phyloP scores from a whole-genome alignment of 225 moss, liverwort and hornwort genomes.

The Polytrichum formosum region DNA sequence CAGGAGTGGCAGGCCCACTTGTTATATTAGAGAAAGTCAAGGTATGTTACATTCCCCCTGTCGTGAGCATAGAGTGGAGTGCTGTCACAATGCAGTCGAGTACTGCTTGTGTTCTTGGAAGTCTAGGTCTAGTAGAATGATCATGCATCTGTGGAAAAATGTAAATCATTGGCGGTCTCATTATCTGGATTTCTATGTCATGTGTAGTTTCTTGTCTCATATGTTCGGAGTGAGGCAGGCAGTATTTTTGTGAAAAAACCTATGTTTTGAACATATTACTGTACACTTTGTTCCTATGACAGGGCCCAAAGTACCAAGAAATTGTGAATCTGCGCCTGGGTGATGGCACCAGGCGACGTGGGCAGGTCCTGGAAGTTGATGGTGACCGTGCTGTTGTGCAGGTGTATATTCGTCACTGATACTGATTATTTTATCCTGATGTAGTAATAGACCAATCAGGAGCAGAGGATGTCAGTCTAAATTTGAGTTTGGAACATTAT shows the following conservation, averaged over 20 bases:
- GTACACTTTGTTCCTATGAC: not conserved
- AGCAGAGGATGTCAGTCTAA: too few species aligned
- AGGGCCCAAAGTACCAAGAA: constrained; percentile 94
- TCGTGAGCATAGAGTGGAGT: not conserved
- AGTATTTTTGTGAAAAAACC: not conserved
- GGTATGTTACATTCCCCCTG: constrained; percentile 20
- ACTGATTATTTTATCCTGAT: not conserved
- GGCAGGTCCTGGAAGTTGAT: constrained; percentile 97
- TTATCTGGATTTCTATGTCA: not conserved
- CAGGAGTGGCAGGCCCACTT: constrained; percentile 72
- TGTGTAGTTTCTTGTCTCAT: not conserved
- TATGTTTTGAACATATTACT: not conserved
- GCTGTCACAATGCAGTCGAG: not conserved
- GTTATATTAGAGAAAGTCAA: constrained; percentile 76
- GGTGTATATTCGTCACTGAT: constrained; percentile 27
- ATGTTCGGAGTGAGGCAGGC: not conserved
- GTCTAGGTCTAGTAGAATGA: not conserved
- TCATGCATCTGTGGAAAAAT: not conserved
- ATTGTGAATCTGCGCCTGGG: constrained; percentile 91
- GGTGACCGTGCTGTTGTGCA: constrained; percentile 95
- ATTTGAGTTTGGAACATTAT: too few species aligned
- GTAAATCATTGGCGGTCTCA: not conserved
- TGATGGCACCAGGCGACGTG: constrained; percentile 86
- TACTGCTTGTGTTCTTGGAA: not conserved
- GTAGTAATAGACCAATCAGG: too few species aligned